A percentile compares a stretch with the other conserved stretches of the same genome.
These are phyloP conservation scores for Neurospora sp. DNA, from an alignment of 2,329 filamentous ascomycete genomes.

Conservation along the genomic window DNA sequence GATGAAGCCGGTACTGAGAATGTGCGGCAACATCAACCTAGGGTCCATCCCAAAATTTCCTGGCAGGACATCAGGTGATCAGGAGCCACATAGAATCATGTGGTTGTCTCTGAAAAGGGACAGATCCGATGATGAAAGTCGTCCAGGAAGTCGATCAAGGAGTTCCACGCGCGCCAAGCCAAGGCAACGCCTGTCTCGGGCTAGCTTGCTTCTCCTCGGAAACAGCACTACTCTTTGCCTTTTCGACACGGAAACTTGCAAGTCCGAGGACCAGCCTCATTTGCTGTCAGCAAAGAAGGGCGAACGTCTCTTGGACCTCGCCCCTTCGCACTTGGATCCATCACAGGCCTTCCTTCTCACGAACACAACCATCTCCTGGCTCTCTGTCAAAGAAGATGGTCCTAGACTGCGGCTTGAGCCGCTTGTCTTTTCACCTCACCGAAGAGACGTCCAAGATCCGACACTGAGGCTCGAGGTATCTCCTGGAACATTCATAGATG, in stretches of 20 bases:
- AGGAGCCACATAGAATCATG: constrained; percentile 33
- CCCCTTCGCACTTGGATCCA: constrained; percentile 34
- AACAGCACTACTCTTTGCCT: constrained; percentile 9
- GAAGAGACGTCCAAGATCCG: constrained; percentile 27
- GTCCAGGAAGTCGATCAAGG: neutral
- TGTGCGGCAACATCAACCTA: constrained; percentile 32
- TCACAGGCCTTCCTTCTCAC: constrained; percentile 52
- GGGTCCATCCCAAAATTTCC: constrained; percentile 12
- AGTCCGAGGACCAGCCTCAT: neutral
- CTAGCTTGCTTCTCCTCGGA: constrained; percentile 10
- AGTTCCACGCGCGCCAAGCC: neutral
- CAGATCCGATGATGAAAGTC: constrained; percentile 3
- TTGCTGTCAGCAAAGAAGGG: neutral
- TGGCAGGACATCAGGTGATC: neutral
- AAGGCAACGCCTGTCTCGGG: neutral
- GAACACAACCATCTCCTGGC: constrained; percentile 36
- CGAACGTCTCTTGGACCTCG: constrained; percentile 46
- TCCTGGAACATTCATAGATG: constrained; percentile 13
- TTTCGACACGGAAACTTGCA: constrained; percentile 7
- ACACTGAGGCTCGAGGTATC: constrained; percentile 31
- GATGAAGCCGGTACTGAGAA: constrained; percentile 23
- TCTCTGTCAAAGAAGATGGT: constrained; percentile 10
- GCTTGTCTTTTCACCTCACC: constrained; percentile 26
- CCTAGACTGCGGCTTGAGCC: constrained; percentile 8
- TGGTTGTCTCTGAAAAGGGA: constrained; percentile 18